A percentile compares a stretch with the other conserved stretches of the same genome.
Conservation (phyloP, 208 protist genomes). For the Leishmania tarentolae region DNA sequence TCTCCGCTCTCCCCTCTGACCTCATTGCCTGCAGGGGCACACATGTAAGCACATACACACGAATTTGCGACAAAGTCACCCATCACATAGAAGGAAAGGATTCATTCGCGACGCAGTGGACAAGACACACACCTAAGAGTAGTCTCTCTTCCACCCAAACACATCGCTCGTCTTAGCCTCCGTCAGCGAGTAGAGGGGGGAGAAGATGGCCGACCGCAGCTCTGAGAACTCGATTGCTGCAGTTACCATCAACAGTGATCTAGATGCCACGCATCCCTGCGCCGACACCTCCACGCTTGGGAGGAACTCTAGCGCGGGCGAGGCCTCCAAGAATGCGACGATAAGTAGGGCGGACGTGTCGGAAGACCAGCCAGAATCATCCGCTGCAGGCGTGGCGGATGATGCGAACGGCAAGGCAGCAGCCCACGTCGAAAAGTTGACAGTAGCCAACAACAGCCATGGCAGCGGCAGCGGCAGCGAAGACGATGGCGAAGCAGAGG, state of each 20-base stretch:
- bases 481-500: conserved; percentile 5
- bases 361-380: background rate
- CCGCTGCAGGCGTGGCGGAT: background rate
- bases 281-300: background rate
- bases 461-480: background rate
- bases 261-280: background rate
- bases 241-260: background rate
- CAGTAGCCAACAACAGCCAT: background rate
- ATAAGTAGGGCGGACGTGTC: background rate
- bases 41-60: background rate
- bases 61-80: background rate
- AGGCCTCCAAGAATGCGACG: background rate
- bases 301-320: background rate
- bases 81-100: background rate
- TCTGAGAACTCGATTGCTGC: background rate
- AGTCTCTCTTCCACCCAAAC: background rate
- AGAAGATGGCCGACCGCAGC: conserved; percentile 7
- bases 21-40: background rate
- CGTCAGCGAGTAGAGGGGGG: background rate
- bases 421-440: too few relatives aligned
- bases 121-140: too few relatives aligned
- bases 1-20: background rate
- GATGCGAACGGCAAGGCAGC: background rate
- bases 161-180: background rate
- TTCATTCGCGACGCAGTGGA: background rate